A percentile compares a stretch with the other conserved stretches of the same genome.
Conservation (phyloP, 495 filamentous ascomycete genomes). For the Aspergillus mulundensis region DNA sequence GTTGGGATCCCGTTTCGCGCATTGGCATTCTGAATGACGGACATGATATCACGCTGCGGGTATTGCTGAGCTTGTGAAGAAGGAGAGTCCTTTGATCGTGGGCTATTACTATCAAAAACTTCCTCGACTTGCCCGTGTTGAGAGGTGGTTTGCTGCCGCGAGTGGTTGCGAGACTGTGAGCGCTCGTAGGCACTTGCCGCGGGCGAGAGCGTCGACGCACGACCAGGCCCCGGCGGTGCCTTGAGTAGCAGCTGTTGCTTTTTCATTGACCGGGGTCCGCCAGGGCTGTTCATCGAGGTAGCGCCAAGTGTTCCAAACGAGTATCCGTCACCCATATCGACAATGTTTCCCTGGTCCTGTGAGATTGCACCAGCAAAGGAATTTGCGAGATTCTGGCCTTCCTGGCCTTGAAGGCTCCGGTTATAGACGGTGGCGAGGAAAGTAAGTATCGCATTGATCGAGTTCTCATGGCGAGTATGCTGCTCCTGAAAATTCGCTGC, state of each 20-base stretch:
- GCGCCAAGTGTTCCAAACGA: slow-evolving; percentile 34
- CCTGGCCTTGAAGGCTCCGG: slow-evolving; percentile 63
- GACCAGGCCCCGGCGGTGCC: slow-evolving; percentile 36
- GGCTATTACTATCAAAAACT: slow-evolving; percentile 39
- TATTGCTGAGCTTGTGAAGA: slow-evolving; percentile 23
- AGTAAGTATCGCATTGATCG: slow-evolving; percentile 94
- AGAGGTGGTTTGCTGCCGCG: slow-evolving; percentile 32
- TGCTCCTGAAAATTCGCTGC: slow-evolving; percentile 83
- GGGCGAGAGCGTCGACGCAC: slow-evolving; percentile 41
- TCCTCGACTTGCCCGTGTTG: slow-evolving; percentile 43
- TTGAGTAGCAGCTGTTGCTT: slow-evolving; percentile 50
- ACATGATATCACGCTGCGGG: slow-evolving; percentile 76
- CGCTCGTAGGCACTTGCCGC: slow-evolving; percentile 30
- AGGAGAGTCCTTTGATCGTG: slow-evolving; percentile 25
- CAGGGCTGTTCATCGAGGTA: slow-evolving; percentile 31
- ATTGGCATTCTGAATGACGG: slow-evolving; percentile 77
- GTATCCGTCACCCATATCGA: slow-evolving; percentile 67
- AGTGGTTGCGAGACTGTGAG: slow-evolving; percentile 29
- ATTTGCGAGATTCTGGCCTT: slow-evolving; percentile 64
- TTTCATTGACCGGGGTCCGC: slow-evolving; percentile 40
- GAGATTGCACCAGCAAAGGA: slow-evolving; percentile 68
- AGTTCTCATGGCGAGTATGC: slow-evolving; percentile 94
- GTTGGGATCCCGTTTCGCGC: slow-evolving; percentile 51
- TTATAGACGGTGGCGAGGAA: slow-evolving; percentile 97
- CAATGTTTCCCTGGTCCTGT: slow-evolving; percentile 58